Base-by-base conservation (phyloP, 345 rosid genomes). In the Eucalyptus melliodora region DNA sequence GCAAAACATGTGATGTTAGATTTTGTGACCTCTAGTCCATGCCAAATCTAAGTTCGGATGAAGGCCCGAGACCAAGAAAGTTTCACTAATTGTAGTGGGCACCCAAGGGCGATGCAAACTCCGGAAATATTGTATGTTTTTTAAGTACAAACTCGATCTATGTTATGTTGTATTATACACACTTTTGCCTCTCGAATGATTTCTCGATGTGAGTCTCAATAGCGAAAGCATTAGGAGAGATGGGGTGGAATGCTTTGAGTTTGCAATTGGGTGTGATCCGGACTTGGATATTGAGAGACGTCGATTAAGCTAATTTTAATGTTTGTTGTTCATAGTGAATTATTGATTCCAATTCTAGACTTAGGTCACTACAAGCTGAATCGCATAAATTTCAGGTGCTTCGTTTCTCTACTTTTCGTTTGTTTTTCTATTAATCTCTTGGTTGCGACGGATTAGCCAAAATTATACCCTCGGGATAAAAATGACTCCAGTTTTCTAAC, bases 91-190 rank as follows among this genome's bases (percentile, higher is more conserved):
- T 37, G 27, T 37, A 77, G 27, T 7, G 8, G 13, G 45, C 16
- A 65, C 21, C 0, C 10, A 15, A 3, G 11, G 45, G 45, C 5
- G 7, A 40, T 1, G 27, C 5, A 37, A 37, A 21, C 2, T 37
- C 27, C 3, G 1, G 8, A 37, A 5, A 0, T 19, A 5, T 9
- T 3, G 3, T 37, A 8, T 19, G n/a, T 19, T 37, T 17, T 77
- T 5, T 77, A 21, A 37, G 3, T 10, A 72, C 83, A 37, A 37
- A 37, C 5, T 72, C 27, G 2, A 30, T 65, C 10, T 15, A 65
- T 15, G 8, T 62, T 62, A 13, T 14, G 72, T 30, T 14, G 72
- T 30, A 30, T 62, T 7, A 4, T 30, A 62, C 34, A 12, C 69
- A 13, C 34, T 62, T 30, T 30, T 62, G 34, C 72, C 72, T 62